Evolutionary conservation across 176 grass and related monocot species (phyloP), one percentile per base, ranked within the genome.

Genomic region (Musa acuminata): DNA sequence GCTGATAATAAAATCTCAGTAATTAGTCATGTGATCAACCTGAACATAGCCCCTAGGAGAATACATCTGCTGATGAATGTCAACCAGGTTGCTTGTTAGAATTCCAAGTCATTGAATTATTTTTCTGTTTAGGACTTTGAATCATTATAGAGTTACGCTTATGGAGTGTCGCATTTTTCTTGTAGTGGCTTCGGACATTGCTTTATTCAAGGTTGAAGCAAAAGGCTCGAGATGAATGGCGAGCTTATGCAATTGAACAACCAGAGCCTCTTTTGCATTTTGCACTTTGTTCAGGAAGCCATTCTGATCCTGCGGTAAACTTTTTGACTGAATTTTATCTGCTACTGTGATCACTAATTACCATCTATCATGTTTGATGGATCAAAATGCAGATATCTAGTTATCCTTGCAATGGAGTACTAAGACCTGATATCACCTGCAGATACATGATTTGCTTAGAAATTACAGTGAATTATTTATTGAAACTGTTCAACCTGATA

Each of bases 281-380:
- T 72, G 95, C 91, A 52, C 95, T 99, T 85, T 99, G 95, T 72
- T 99, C 95, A 7, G 95, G 95, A 59, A 91, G 95, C 88, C 95
- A 94, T 86, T 99, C 95, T 82, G 95, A 99, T 91, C 95, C 95
- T 16, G 88, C 90, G 68, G 95, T 99, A 98, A 91, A 83, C 75
- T 71, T 77, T 51, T 12, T 9, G 62, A 17, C 54, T 1, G 1
- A 9, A 55, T 35, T 5, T 29, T 7, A 26, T 53, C 17, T 8
- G 13, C 17, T 43, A 17, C 60, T 63, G 9, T 43, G 27, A 12
- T 11, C 27, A 35, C 1, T 16, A 6, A 43, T 43, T 43, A 43
- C 35, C 35, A 43, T 43, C 35, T 43, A 6, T 43, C 35, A 43
- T 43, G 35, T 6, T 43, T 43, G 35, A 43, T 43, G 35, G 35